Percentiles rank a stretch among this genome's conserved stretches.
Evolutionary conservation across 495 filamentous ascomycete species (phyloP).

Genomic region (Friedmanniomyces endolithicus): DNA sequence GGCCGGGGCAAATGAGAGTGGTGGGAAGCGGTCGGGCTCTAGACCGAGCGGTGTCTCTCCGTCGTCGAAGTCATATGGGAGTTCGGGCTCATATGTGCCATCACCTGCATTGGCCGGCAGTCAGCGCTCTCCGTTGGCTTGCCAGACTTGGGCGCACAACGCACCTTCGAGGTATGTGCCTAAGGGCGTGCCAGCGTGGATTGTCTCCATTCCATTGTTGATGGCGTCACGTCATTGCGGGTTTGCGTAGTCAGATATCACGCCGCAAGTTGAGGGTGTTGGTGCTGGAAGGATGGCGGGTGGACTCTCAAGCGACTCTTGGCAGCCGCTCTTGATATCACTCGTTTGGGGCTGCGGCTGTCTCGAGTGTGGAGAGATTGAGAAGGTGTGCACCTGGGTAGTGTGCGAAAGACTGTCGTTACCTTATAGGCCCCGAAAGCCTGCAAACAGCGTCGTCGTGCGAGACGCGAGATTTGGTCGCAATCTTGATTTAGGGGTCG

Average conservation of each 20-base stretch:
- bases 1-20: neutral
- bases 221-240: slow-evolving; percentile 2
- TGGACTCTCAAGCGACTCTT: no score
- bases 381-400: neutral
- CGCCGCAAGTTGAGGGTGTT: no score
- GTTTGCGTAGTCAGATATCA: no score
- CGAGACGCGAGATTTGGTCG: no score
- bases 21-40: neutral
- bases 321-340: no score
- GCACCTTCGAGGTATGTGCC: slow-evolving; percentile 88
- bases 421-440: no score
- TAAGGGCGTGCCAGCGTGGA: slow-evolving; percentile 81
- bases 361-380: neutral
- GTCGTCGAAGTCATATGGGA: neutral
- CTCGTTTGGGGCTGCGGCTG: no score
- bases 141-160: slow-evolving; percentile 13
- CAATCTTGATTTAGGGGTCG: no score
- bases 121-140: neutral
- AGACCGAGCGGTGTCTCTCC: neutral
- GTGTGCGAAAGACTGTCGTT: no score
- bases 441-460: no score
- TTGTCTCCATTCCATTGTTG: slow-evolving; percentile 61
- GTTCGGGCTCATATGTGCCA: slow-evolving; percentile 8
- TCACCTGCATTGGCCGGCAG: slow-evolving; percentile 6
- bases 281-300: no score